These are phyloP conservation scores for Saturnispora halmiae DNA, from an alignment of 805 yeast species.

Conservation along the genomic window DNA sequence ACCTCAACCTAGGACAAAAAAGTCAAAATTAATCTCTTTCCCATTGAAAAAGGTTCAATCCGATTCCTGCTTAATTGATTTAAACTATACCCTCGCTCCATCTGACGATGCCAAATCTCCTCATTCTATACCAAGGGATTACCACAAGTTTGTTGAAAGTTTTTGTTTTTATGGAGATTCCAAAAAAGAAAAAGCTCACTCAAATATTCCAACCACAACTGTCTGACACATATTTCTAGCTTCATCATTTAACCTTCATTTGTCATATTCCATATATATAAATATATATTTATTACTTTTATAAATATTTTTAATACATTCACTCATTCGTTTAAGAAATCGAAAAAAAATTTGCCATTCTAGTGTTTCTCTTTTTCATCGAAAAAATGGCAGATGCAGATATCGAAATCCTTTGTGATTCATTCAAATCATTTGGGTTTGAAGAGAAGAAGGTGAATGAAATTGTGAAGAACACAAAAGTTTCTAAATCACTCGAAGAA, in stretches of 20 bases:
- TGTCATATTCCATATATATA: too few species aligned
- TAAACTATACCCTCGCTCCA: slow-evolving; percentile 6
- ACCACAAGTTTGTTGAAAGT: slow-evolving; percentile 22
- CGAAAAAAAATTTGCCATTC: background rate
- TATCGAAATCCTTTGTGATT: slow-evolving; percentile 24
- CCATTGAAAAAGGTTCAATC: slow-evolving; percentile 25
- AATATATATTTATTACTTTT: too few species aligned
- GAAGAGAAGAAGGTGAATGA: slow-evolving; percentile 70
- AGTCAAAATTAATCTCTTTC: slow-evolving; percentile 11
- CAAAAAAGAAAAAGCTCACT: slow-evolving; percentile 1
- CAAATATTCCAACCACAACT: background rate
- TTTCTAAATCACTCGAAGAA: slow-evolving; percentile 56
- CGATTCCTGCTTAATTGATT: slow-evolving; percentile 22
- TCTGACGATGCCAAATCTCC: background rate
- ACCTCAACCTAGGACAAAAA: slow-evolving; percentile 14
- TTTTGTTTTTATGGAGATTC: slow-evolving; percentile 26
- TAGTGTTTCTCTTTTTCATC: background rate
- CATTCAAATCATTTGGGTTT: slow-evolving; percentile 48
- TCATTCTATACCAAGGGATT: slow-evolving; percentile 8
- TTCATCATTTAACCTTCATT: too few species aligned
- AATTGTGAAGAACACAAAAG: slow-evolving; percentile 77
- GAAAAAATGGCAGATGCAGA: slow-evolving; percentile 3
- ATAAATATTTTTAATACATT: too few species aligned
- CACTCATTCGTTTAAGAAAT: too few species aligned
- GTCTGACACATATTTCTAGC: too few species aligned